A percentile compares a stretch with the other conserved stretches of the same genome.
These are phyloP conservation scores for Aspergillus pseudoviridinutans DNA, from an alignment of 2,329 filamentous ascomycete genomes.

Conservation along the genomic window DNA sequence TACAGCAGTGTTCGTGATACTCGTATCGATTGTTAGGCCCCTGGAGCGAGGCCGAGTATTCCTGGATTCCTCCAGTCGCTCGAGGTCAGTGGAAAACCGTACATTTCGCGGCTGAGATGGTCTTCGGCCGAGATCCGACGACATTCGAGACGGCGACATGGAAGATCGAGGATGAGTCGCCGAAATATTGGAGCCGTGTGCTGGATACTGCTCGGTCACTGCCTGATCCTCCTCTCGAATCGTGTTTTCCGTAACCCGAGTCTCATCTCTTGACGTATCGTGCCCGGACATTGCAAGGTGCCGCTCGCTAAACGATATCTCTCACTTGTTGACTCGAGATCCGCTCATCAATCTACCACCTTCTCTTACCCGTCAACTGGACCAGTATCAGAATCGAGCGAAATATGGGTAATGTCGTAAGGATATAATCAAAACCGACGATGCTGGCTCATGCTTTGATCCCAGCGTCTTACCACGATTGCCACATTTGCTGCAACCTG, in stretches of 20 bases:
- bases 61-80: slow-evolving; percentile 21
- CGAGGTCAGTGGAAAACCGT: slow-evolving; percentile 31
- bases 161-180: slow-evolving; percentile 20
- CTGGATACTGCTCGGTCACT: neutral
- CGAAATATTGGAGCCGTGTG: neutral
- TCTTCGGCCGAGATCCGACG: slow-evolving; percentile 27
- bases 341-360: neutral
- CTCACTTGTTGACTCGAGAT: neutral
- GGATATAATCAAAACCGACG: slow-evolving; percentile 3
- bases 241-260: slow-evolving; percentile 7
- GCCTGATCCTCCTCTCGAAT: slow-evolving; percentile 5
- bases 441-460: slow-evolving; percentile 10
- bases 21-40: slow-evolving; percentile 32
- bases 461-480: neutral
- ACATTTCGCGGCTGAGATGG: slow-evolving; percentile 30
- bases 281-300: slow-evolving; percentile 15
- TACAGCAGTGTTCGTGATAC: slow-evolving; percentile 14
- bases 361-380: neutral
- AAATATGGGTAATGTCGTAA: slow-evolving; percentile 1
- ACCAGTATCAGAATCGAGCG: neutral
- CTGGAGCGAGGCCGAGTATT: slow-evolving; percentile 23
- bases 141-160: slow-evolving; percentile 22
- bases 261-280: slow-evolving; percentile 10
- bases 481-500: neutral
- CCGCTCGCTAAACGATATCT: neutral